Percentiles rank a stretch among this genome's conserved stretches.
phyloP scores from a whole-genome alignment of 169 alveolate species.

The Theileria parva region DNA sequence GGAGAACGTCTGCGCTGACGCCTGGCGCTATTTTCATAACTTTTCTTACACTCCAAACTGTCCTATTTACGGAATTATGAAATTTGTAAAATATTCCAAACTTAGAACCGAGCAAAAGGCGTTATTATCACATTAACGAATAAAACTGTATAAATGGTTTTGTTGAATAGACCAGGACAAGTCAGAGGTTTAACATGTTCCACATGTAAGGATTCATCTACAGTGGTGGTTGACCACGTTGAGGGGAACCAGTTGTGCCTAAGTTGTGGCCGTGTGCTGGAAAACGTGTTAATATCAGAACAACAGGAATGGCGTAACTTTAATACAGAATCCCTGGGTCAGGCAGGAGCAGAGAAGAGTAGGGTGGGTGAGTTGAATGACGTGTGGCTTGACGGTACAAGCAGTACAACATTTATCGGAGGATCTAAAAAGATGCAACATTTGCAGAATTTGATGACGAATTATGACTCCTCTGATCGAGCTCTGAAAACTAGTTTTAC shows the following conservation, averaged over 20 bases:
- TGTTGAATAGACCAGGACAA: constrained; percentile 4
- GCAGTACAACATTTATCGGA: constrained; percentile 84
- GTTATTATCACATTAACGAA: background rate
- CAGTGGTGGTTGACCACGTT: constrained; percentile 77
- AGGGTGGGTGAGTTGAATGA: constrained; percentile 87
- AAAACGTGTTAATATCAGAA: constrained; percentile 78
- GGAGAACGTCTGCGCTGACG: constrained; percentile 42
- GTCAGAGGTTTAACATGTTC: constrained; percentile 61
- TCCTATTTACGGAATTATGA: constrained; percentile 51
- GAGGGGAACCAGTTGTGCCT: constrained; percentile 86
- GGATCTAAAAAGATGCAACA: constrained; percentile 81
- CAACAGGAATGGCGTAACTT: constrained; percentile 90
- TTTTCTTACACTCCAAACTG: constrained; percentile 45
- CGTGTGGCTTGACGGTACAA: constrained; percentile 85
- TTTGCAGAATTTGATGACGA: constrained; percentile 71
- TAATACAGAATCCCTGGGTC: constrained; percentile 74
- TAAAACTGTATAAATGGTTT: constrained; percentile 7
- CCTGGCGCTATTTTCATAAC: constrained; percentile 65
- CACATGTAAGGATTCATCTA: constrained; percentile 77
- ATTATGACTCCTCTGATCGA: constrained; percentile 69
- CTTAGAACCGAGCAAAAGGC: constrained; percentile 41
- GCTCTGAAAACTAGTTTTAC: constrained; percentile 76
- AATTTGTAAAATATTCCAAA: constrained; percentile 26
- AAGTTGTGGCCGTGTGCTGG: constrained; percentile 84
- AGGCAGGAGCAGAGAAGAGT: constrained; percentile 78